Evolutionary conservation across 2,329 filamentous ascomycete species (phyloP), one percentile per base, ranked within the genome.

Genomic region (Harringtonia lauricola): DNA sequence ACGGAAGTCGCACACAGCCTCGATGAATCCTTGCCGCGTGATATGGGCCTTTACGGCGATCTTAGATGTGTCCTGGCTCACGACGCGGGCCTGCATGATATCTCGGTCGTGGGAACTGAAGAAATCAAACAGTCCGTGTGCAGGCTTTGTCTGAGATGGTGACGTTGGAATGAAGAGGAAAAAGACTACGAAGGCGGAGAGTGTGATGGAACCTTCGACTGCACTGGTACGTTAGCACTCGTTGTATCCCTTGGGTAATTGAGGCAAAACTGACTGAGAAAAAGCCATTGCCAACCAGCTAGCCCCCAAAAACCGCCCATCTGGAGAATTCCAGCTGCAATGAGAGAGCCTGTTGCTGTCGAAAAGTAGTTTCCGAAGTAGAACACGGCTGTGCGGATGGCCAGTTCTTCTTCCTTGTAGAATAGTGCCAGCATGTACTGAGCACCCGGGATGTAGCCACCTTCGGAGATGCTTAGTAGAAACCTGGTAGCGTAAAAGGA

Each of bases 331-430:
- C 39, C 39, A 14, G 39, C 39, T 4, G 39, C 39, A 17, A 42
- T 42, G 30, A 42, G 39, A 10, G 39, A 42, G 5, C 39, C 39
- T 3, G 31, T 35, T 2, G 71, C 68, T 4, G 71, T 66, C 2
- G 68, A 72, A 9, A 76, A 67, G 55, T 74, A 76, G 47, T 76
- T 72, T 8, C 71, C 72, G 18, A 76, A 59, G 37, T 73, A 65
- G 50, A 76, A 69, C 15, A 74, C 22, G 33, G 39, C 31, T n/a
- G 39, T 42, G 21, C 39, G 39, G 12, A 35, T 42, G 6, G 39
- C 59, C 6, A 78, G 62, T 55, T 78, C 72, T 39, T 71, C 61
- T 42, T 72, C 62, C 55, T 70, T 72, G 59, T 77, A 77, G 54
- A 75, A 76, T 37, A 64, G 68, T 42, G 66, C 69, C 10, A 76